Percentiles rank a stretch among this genome's conserved stretches.
phyloP scores from a whole-genome alignment of 331 rosid genomes.

The Acacia concinna region DNA sequence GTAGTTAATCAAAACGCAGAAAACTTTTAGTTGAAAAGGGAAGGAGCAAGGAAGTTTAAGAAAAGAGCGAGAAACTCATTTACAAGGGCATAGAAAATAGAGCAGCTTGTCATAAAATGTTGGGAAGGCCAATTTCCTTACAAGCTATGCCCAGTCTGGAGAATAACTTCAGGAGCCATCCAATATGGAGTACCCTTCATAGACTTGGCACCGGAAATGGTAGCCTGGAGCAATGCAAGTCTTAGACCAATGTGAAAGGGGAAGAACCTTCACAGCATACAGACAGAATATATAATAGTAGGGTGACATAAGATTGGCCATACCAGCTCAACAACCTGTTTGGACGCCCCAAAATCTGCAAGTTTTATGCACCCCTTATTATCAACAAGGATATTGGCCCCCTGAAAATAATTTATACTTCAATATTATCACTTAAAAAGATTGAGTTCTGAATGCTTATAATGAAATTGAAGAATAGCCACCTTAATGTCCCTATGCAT shows the following conservation, averaged over 20 bases:
- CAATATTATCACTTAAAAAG: slow-evolving; percentile 26
- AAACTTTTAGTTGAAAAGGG: background rate
- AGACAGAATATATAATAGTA: slow-evolving; percentile 15
- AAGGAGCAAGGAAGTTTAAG: background rate
- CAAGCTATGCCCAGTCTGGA: slow-evolving; percentile 98
- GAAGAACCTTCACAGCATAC: slow-evolving; percentile 27
- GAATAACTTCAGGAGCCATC: slow-evolving; percentile 99
- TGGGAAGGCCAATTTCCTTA: slow-evolving; percentile 56
- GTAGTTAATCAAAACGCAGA: background rate
- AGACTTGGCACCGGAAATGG: slow-evolving; percentile 97
- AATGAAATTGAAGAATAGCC: slow-evolving; percentile 17
- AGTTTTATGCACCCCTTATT: slow-evolving; percentile 97
- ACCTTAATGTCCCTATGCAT: slow-evolving; percentile 99
- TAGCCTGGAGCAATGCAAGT: slow-evolving; percentile 64
- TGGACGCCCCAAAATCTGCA: slow-evolving; percentile 99
- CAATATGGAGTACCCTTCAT: slow-evolving; percentile 99
- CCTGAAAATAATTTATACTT: slow-evolving; percentile 52
- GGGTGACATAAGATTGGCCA: slow-evolving; percentile 27
- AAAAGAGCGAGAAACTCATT: background rate
- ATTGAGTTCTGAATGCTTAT: slow-evolving; percentile 5
- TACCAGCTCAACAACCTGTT: slow-evolving; percentile 99
- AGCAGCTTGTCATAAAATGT: slow-evolving; percentile 30
- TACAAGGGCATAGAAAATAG: slow-evolving; percentile 14
- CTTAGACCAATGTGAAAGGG: slow-evolving; percentile 33
- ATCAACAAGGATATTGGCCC: slow-evolving; percentile 99